phyloP scores from a whole-genome alignment of 2,329 filamentous ascomycete genomes.

The Botrytis medusae region DNA sequence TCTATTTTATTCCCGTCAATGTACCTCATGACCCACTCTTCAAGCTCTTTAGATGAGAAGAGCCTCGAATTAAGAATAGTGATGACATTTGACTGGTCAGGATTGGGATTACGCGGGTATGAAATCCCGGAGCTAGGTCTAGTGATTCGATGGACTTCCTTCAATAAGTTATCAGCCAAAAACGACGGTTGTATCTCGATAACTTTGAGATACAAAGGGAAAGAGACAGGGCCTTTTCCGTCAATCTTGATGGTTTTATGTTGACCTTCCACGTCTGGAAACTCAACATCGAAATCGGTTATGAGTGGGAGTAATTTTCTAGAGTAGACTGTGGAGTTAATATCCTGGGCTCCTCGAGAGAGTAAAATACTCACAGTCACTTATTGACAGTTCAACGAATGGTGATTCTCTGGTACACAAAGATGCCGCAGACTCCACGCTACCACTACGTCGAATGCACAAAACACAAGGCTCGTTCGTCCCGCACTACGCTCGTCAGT shows the following conservation, averaged over 20 bases:
- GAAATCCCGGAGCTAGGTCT: not conserved
- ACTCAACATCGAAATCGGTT: conserved; percentile 15
- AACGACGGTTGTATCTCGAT: conserved; percentile 23
- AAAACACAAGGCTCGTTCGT: conserved; percentile 19
- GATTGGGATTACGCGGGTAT: not conserved
- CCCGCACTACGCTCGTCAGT: conserved; percentile 17
- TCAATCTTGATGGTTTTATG: conserved; percentile 28
- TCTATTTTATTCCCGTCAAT: conserved; percentile 29
- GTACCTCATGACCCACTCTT: conserved; percentile 36
- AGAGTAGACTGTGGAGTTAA: not conserved
- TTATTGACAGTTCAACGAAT: conserved; percentile 23
- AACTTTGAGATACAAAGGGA: conserved; percentile 27
- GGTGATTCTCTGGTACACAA: conserved; percentile 22
- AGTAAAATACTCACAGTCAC: conserved; percentile 13
- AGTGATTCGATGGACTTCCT: not conserved
- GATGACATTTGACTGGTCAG: not conserved
- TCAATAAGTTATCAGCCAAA: conserved; percentile 17
- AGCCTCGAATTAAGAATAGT: conserved; percentile 8
- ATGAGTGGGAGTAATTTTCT: not conserved
- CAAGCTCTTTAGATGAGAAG: conserved; percentile 23
- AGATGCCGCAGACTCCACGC: conserved; percentile 5
- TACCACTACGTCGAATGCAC: conserved; percentile 16
- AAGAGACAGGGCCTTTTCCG: conserved; percentile 28
- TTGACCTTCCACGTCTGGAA: not conserved
- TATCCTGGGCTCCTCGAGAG: not conserved